A percentile compares a stretch with the other conserved stretches of the same genome.
These are phyloP conservation scores for Nevesoporus exiguus DNA, from an alignment of 768 basidiomycete genomes.

Conservation along the genomic window DNA sequence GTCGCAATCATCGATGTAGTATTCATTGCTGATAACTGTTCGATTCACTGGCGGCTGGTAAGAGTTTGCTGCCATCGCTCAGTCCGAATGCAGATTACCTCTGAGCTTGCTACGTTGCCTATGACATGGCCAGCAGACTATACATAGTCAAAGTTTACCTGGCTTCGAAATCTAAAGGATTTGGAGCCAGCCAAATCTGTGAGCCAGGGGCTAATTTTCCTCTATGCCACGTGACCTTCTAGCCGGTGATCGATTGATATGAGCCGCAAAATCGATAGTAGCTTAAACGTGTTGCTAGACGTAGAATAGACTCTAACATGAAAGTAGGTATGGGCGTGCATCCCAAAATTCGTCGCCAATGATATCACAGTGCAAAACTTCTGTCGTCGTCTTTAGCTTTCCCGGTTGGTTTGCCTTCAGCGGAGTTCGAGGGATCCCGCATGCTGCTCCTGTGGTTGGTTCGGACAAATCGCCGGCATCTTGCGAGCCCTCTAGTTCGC, in stretches of 20 bases:
- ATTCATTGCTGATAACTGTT: no score
- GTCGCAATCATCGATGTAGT: no score
- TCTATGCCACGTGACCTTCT: no score
- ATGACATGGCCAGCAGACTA: not conserved
- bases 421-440: constrained; percentile 14
- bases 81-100: no score
- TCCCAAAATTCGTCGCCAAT: constrained; percentile 83
- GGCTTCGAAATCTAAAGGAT: not conserved
- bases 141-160: not conserved
- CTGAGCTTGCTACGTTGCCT: no score
- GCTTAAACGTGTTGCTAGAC: not conserved
- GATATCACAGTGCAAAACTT: constrained; percentile 76
- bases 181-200: no score
- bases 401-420: constrained; percentile 30
- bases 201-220: not conserved
- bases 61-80: no score
- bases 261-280: not conserved
- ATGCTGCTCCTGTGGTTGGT: no score
- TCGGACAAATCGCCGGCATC: not conserved
- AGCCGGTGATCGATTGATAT: not conserved
- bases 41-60: no score
- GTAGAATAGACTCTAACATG: not conserved
- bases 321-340: constrained; percentile 51
- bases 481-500: constrained; percentile 2
- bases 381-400: constrained; percentile 44